Percentiles rank a stretch among this genome's conserved stretches.
Evolutionary conservation across 1,284 basidiomycete species (phyloP).

Genomic region (Irpex sp.): DNA sequence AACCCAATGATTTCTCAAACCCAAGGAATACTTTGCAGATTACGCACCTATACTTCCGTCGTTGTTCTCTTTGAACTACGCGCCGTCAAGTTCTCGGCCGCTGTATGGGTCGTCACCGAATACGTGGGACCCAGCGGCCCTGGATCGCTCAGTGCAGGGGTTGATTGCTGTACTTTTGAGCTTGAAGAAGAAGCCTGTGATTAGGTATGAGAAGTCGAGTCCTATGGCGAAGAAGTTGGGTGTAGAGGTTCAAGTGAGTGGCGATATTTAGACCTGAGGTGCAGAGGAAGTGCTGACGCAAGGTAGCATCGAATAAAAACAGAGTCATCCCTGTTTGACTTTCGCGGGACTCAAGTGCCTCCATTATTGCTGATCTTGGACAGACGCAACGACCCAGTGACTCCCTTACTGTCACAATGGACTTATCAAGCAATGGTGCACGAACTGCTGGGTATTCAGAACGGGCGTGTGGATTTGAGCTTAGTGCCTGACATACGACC

Average conservation of each 20-base stretch:
- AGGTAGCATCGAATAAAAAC: constrained; percentile 66
- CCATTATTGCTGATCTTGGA: constrained; percentile 81
- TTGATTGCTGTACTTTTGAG: constrained; percentile 89
- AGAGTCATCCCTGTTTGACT: constrained; percentile 75
- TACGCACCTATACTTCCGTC: constrained; percentile 86
- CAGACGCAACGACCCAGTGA: constrained; percentile 95
- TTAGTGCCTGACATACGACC: constrained; percentile 85
- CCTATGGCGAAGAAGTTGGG: constrained; percentile 89
- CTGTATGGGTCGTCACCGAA: constrained; percentile 68
- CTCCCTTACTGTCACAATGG: constrained; percentile 97
- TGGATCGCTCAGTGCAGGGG: constrained; percentile 79
- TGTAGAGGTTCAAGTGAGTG: constrained; percentile 73
- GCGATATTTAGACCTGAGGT: neutral
- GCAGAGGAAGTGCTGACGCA: neutral
- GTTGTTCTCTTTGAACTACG: constrained; percentile 87
- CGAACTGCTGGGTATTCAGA: constrained; percentile 91
- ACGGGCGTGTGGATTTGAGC: constrained; percentile 86
- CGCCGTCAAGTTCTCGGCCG: constrained; percentile 57
- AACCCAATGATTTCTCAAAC: constrained; percentile 20
- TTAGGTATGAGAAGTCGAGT: constrained; percentile 95
- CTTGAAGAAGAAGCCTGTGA: constrained; percentile 92
- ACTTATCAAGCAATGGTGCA: constrained; percentile 99
- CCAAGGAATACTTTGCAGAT: constrained; percentile 92
- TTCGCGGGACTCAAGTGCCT: constrained; percentile 70
- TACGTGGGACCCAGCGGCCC: constrained; percentile 69